Base-by-base conservation (phyloP, 345 rosid species). In the Euphorbia lathyris region DNA sequence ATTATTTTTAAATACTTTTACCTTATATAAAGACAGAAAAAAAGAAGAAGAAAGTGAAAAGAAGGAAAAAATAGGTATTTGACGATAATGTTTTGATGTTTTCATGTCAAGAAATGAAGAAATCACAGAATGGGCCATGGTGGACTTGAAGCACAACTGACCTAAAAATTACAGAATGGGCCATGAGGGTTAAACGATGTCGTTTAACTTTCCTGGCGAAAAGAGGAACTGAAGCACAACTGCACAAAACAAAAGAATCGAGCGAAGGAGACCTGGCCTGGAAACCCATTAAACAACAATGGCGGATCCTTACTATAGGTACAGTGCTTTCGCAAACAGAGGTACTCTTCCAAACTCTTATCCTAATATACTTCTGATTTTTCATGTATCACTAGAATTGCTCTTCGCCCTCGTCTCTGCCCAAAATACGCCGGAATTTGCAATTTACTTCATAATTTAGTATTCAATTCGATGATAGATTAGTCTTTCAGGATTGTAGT, bases 251-350 rank as follows among this genome's bases (percentile, higher is more conserved):
- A 26, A 2, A 27, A n/a, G 14, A 26, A 58, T n/a, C n/a, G 19
- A 32, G 36, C 3, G 22, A 20, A 34, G 23, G 36, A 19, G 19
- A 3, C 42, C 26, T 16, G 45, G 5, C 36, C 36, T 32, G 36
- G 5, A 53, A 23, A 16, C 30, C 23, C 20, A 14, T 4, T 19
- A 4, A 45, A 13, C 38, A 1, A 38, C 1, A 69, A 78, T 67
- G 80, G 70, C 59, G 48, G 86, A 79, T 71, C 75, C 85, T n/a
- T 83, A 79, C 74, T 58, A 76, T 40, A 48, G 72, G 22, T 83
- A 80, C 72, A 53, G 66, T 56, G 71, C 77, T 23, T 8, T 81
- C 5, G 29, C 79, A 14, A 82, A 66, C 55, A 74, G 72, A 65
- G 83, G 83, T 79, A 64, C 51, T 71, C 14, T 36, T 14, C 20